Conservation (phyloP, 176 grass and related monocot species). For the Raddia guianensis region DNA sequence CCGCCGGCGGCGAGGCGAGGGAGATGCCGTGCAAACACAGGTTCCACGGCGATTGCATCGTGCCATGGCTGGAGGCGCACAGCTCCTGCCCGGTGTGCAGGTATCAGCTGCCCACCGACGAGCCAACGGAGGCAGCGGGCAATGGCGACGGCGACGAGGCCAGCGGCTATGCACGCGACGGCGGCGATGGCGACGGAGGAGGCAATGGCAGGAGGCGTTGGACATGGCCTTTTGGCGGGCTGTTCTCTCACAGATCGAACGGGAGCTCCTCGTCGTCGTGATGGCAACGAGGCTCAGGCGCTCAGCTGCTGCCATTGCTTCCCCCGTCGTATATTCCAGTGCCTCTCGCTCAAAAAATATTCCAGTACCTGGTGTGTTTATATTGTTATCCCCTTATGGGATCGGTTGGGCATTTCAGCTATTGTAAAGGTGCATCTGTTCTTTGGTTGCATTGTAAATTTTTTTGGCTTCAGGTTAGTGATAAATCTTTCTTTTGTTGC, state of each 20-base stretch:
- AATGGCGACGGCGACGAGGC: not conserved
- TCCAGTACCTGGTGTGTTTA: not conserved
- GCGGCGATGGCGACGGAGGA: constrained; percentile 31
- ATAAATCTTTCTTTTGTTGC: not conserved
- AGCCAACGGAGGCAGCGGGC: constrained; percentile 36
- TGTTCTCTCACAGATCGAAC: constrained; percentile 60
- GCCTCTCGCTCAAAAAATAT: too few relatives aligned
- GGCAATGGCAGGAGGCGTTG: constrained; percentile 52
- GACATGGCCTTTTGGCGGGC: constrained; percentile 55
- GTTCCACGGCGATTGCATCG: constrained; percentile 74
- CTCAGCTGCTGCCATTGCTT: not conserved
- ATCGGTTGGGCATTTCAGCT: not conserved
- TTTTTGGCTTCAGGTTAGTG: not conserved
- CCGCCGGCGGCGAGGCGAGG: constrained; percentile 55
- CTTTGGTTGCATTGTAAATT: not conserved
- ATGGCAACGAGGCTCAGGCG: not conserved
- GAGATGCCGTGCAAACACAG: constrained; percentile 88
- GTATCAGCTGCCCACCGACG: constrained; percentile 68
- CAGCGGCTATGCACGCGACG: constrained; percentile 20
- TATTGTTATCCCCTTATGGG: not conserved
- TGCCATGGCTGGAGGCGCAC: constrained; percentile 86
- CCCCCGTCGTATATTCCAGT: not conserved
- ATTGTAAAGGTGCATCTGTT: constrained; percentile 29
- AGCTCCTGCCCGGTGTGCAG: constrained; percentile 92
- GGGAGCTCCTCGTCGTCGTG: constrained; percentile 48